phyloP scores from a whole-genome alignment of 164 flowering plant genomes.

The Tetrastigma voinierianum region DNA sequence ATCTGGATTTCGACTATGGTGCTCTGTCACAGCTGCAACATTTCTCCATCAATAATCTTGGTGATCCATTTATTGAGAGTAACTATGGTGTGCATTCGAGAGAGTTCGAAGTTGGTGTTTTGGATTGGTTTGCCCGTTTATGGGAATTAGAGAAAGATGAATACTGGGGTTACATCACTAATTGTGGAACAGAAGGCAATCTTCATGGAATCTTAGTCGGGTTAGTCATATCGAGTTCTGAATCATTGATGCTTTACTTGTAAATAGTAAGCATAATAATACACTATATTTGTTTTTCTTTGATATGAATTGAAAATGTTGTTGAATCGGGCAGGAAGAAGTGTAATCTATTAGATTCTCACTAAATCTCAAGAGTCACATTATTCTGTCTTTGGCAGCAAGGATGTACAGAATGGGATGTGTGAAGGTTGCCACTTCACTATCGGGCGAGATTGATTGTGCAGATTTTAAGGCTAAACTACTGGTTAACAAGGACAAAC shows the following conservation, averaged over 20 bases:
- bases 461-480: constrained; percentile 63
- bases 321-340: constrained; percentile 67
- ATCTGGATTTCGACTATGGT: constrained; percentile 96
- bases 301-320: constrained; percentile 3
- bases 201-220: constrained; percentile 97
- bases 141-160: constrained; percentile 93
- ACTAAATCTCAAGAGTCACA: constrained; percentile 86
- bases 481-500: constrained; percentile 70
- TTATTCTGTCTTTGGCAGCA: constrained; percentile 93
- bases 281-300: too few species aligned
- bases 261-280: not conserved
- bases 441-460: constrained; percentile 92
- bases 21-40: constrained; percentile 89
- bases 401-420: constrained; percentile 97
- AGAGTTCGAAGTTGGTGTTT: constrained; percentile 96
- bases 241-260: not conserved
- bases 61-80: constrained; percentile 98
- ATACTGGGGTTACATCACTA: constrained; percentile 99
- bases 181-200: constrained; percentile 99
- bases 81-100: constrained; percentile 98
- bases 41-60: constrained; percentile 95
- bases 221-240: constrained; percentile 42
- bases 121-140: constrained; percentile 98
- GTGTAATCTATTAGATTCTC: constrained; percentile 82
- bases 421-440: constrained; percentile 57